A percentile compares a stretch with the other conserved stretches of the same genome.
Evolutionary conservation across 495 filamentous ascomycete species (phyloP).

Genomic region (Penicillium salamii): DNA sequence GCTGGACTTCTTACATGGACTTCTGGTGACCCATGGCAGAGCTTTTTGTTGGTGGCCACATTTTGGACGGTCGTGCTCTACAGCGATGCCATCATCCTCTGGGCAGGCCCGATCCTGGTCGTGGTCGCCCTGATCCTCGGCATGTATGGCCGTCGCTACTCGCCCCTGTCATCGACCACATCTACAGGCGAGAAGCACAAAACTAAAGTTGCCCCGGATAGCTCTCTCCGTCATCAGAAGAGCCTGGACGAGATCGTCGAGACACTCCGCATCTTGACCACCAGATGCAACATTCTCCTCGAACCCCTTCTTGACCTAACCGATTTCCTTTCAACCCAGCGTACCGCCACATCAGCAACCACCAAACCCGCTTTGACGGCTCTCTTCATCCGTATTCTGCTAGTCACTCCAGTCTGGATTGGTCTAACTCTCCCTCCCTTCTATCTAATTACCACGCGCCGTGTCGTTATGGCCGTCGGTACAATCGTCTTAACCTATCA

Average conservation of each 20-base stretch:
- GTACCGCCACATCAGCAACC: conserved; percentile 86
- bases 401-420: conserved; percentile 87
- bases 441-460: conserved; percentile 80
- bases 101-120: conserved; percentile 77
- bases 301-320: conserved; percentile 85
- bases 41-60: conserved; percentile 77
- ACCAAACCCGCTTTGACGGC: conserved; percentile 88
- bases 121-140: conserved; percentile 77
- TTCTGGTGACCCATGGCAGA: conserved; percentile 90
- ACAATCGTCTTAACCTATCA: conserved; percentile 89
- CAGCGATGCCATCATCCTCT: conserved; percentile 74
- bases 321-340: conserved; percentile 89
- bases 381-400: conserved; percentile 82
- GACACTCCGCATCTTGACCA: conserved; percentile 81
- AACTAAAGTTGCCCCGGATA: conserved; percentile 50
- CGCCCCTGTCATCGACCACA: conserved; percentile 81
- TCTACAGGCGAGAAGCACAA: conserved; percentile 63
- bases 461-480: conserved; percentile 74
- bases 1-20: conserved; percentile 90
- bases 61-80: conserved; percentile 89
- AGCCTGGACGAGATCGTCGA: conserved; percentile 97
- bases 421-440: conserved; percentile 75
- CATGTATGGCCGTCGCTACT: conserved; percentile 91
- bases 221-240: conserved; percentile 67
- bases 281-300: conserved; percentile 84